phyloP scores from a whole-genome alignment of 1,284 basidiomycete genomes.

The Trametes hirsuta region DNA sequence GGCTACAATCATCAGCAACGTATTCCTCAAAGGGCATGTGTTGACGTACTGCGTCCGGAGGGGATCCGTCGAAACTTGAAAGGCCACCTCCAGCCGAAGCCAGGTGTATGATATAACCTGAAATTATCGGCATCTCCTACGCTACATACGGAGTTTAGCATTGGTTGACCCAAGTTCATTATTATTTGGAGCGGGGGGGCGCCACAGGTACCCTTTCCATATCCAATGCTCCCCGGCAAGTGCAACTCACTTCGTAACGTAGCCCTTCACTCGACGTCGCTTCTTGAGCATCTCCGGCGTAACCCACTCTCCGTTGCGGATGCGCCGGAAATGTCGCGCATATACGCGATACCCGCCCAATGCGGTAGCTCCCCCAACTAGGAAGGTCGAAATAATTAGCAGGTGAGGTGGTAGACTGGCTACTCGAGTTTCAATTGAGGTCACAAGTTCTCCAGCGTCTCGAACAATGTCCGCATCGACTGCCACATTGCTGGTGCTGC shows the following conservation, averaged over 20 bases:
- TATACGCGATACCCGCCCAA: constrained; percentile 46
- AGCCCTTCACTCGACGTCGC: constrained; percentile 69
- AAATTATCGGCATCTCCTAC: constrained; percentile 86
- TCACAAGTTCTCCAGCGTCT: neutral
- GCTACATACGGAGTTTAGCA: constrained; percentile 40
- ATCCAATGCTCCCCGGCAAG: neutral
- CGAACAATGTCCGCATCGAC: neutral
- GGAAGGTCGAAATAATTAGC: constrained; percentile 37
- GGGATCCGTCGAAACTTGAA: constrained; percentile 73
- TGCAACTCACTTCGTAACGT: constrained; percentile 67
- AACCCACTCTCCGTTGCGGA: constrained; percentile 66
- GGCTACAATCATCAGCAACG: constrained; percentile 30
- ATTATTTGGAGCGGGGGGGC: neutral
- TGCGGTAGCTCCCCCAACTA: constrained; percentile 47
- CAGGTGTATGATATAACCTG: constrained; percentile 83
- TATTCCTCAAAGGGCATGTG: neutral
- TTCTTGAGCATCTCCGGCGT: constrained; percentile 59
- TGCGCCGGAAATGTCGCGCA: constrained; percentile 59
- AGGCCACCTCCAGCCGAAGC: constrained; percentile 72
- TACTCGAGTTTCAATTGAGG: constrained; percentile 4
- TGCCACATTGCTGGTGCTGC: neutral
- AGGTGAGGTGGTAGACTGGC: constrained; percentile 18
- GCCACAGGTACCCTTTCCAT: too few species aligned
- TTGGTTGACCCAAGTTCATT: neutral
- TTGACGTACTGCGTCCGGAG: constrained; percentile 4